Conservation (phyloP, 306 rosid species). For the Prunus mume region DNA sequence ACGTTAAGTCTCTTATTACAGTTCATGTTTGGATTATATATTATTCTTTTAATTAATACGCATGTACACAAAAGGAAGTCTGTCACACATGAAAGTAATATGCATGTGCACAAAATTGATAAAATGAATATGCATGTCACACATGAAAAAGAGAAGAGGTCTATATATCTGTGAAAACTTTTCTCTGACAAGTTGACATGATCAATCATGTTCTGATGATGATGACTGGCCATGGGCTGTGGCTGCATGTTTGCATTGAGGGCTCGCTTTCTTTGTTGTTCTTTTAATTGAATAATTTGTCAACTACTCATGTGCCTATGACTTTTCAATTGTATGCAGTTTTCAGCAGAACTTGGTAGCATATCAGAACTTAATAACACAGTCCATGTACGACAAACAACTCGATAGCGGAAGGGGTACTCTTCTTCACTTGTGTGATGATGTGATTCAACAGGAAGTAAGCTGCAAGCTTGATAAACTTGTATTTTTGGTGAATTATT, state of each 20-base stretch:
- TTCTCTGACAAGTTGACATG: not conserved
- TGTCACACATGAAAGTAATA: not conserved
- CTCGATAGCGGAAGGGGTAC: constrained; percentile 99
- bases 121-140: not conserved
- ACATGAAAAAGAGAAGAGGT: not conserved
- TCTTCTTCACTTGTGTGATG: constrained; percentile 97
- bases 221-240: not conserved
- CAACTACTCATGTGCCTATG: constrained; percentile 14
- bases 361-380: constrained; percentile 92
- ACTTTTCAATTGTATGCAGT: constrained; percentile 36
- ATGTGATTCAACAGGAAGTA: constrained; percentile 99
- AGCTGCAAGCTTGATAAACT: constrained; percentile 31
- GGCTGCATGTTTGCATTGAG: not conserved
- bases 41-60: not conserved
- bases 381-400: constrained; percentile 97
- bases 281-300: not conserved
- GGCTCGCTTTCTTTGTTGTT: not conserved
- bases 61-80: not conserved
- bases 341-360: constrained; percentile 86
- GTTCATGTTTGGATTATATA: not conserved
- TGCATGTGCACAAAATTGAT: not conserved
- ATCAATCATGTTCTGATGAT: constrained; percentile 1
- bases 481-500: not conserved
- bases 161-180: not conserved
- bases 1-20: constrained; percentile 54